Evolutionary conservation across 495 filamentous ascomycete species (phyloP).

Genomic region (Collariella sp.): DNA sequence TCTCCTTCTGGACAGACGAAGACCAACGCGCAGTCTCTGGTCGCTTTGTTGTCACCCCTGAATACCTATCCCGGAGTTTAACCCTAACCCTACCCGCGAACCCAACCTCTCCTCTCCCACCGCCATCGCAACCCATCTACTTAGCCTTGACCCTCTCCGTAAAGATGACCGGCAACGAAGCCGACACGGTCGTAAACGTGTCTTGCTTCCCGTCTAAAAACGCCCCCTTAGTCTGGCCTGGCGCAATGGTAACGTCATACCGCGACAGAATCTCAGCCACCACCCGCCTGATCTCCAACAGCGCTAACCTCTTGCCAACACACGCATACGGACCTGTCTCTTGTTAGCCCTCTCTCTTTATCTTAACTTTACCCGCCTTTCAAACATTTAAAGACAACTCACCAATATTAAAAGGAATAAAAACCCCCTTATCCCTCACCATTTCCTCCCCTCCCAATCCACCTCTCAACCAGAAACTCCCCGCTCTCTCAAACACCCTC

Average conservation of each 20-base stretch:
- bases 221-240: constrained; percentile 4
- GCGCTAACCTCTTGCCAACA: constrained; percentile 22
- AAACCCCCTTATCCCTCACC: constrained; percentile 26
- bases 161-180: constrained; percentile 12
- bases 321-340: constrained; percentile 16
- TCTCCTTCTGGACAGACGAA: too few relatives aligned
- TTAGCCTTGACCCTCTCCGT: constrained; percentile 1
- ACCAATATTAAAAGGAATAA: constrained; percentile 28
- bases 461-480: constrained; percentile 40
- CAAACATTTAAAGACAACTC: background rate
- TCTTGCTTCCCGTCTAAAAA: constrained; percentile 19
- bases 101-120: background rate
- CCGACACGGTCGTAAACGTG: constrained; percentile 16
- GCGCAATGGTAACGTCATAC: constrained; percentile 11
- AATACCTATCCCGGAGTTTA: too few relatives aligned
- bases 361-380: too few relatives aligned
- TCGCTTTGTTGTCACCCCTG: too few relatives aligned
- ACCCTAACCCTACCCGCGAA: background rate
- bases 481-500: constrained; percentile 25
- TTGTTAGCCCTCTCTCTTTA: background rate
- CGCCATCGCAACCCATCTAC: background rate
- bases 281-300: constrained; percentile 20
- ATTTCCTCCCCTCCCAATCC: constrained; percentile 32
- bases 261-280: constrained; percentile 19
- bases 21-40: too few relatives aligned